Base-by-base conservation (phyloP, 306 rosid genomes). In the Cercis canadensis region DNA sequence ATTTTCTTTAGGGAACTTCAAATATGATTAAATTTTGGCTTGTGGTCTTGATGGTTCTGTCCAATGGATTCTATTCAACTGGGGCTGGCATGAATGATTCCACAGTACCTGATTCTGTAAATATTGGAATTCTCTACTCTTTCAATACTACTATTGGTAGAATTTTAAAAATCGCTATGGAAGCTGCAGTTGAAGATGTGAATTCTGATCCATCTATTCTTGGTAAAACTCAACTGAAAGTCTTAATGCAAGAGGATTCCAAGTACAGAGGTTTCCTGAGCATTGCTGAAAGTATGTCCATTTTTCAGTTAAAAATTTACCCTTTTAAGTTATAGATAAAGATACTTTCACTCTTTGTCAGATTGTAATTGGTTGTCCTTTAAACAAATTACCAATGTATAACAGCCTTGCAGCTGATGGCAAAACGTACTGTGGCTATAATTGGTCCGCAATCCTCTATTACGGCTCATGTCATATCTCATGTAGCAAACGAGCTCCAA, bases 381-480 rank as follows among this genome's bases (percentile, higher is more conserved):
- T 70, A 18, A 7, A n/a, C 36, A 7, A 63, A 4, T 45, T 19
- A 24, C 37, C 29, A 14, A 8, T 75, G 39, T 54, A 36, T 46
- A n/a, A 39, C 96, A 95, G 99, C 91, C 79, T 85, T 95, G 81
- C 72, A 62, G 74, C 87, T 95, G 80, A 89, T 90, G 88, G 88
- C 85, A 81, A 80, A 47, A n/a, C 83, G 77, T 43, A 80, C 92
- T 11, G 87, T 91, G 70, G 99, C 99, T 32, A 86, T 95, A 82
- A 95, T 95, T 74, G 99, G 99, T 5, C 99, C 99, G 8, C 99
- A 86, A 71, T 78, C 68, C 33, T 94, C 96, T 62, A 90, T 80
- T 60, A 86, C 91, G 33, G 99, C 97, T 80, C 97, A 95, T 85
- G 82, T 85, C 53, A 78, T 95, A 86, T 77, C 96, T 65, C 96